Conservation (phyloP, 2,329 filamentous ascomycete species). For the Colletotrichum sp. region DNA sequence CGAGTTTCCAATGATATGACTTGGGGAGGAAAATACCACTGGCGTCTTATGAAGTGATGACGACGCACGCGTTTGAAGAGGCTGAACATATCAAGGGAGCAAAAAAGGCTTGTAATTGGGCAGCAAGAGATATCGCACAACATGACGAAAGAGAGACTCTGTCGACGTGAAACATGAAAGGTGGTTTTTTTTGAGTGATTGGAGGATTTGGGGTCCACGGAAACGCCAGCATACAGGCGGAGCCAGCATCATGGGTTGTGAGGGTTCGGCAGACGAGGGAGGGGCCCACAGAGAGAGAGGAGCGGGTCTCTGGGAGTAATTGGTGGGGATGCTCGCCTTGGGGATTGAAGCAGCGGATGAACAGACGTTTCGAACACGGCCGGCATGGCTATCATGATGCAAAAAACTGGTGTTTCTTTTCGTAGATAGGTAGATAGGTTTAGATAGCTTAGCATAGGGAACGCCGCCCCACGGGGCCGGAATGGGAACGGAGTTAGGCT, state of each 20-base stretch:
- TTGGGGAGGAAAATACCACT: conserved; percentile 21
- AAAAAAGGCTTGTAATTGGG: conserved; percentile 16
- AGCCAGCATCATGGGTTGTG: conserved; percentile 11
- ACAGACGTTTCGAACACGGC: background rate
- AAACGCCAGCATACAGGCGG: background rate
- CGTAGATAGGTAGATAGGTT: conserved; percentile 21
- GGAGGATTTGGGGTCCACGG: background rate
- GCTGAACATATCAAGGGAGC: conserved; percentile 17
- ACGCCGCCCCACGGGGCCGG: conserved; percentile 1
- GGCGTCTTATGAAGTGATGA: conserved; percentile 19
- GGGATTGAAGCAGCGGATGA: background rate
- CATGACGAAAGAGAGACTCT: conserved; percentile 10
- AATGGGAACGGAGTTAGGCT: conserved; percentile 2
- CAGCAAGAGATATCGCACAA: background rate
- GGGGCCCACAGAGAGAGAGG: background rate
- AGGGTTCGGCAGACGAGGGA: background rate
- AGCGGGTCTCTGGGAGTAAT: background rate
- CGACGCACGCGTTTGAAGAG: conserved; percentile 1
- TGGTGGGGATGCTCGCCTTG: background rate
- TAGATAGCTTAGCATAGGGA: conserved; percentile 22
- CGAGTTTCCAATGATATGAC: conserved; percentile 14
- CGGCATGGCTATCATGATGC: conserved; percentile 12
- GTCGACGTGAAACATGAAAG: background rate
- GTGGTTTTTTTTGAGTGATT: conserved; percentile 1
- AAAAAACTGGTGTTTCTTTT: conserved; percentile 1